phyloP scores from a whole-genome alignment of 495 filamentous ascomycete genomes.

The Penicillium macrosclerotiorum region DNA sequence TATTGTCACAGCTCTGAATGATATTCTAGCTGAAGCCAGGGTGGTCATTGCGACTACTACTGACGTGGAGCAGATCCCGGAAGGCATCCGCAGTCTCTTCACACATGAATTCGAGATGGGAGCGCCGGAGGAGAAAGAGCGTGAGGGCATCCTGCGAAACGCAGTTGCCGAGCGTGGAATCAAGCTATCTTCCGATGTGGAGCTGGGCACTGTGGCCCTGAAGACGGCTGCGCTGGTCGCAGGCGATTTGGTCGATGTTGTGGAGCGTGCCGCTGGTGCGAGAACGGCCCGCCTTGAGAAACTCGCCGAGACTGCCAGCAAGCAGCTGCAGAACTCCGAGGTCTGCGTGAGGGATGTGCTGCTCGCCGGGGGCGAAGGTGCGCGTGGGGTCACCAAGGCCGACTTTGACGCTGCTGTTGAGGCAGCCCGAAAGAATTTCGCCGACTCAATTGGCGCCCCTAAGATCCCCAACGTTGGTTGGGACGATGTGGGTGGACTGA shows the following conservation, averaged over 20 bases:
- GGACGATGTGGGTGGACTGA: conserved; percentile 93
- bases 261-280: conserved; percentile 81
- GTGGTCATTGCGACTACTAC: conserved; percentile 91
- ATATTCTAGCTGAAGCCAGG: conserved; percentile 67
- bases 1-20: conserved; percentile 78
- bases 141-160: conserved; percentile 78
- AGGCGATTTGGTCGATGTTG: conserved; percentile 89
- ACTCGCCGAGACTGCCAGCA: conserved; percentile 51
- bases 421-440: conserved; percentile 93
- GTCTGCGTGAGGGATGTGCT: conserved; percentile 77
- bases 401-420: conserved; percentile 93
- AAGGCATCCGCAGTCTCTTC: conserved; percentile 85
- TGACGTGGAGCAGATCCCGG: conserved; percentile 88
- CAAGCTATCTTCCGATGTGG: conserved; percentile 72
- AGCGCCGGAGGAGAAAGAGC: conserved; percentile 88
- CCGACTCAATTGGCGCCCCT: conserved; percentile 93
- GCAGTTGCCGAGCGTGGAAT: conserved; percentile 74
- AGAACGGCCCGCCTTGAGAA: conserved; percentile 68
- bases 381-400: conserved; percentile 71
- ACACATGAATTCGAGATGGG: conserved; percentile 93
- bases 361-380: conserved; percentile 82
- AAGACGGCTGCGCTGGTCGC: conserved; percentile 96
- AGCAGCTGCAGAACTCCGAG: conserved; percentile 30
- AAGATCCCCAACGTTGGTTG: conserved; percentile 97
- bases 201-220: conserved; percentile 76